Base-by-base conservation (phyloP, 2,329 filamentous ascomycete species). In the Westerdykella sp. region DNA sequence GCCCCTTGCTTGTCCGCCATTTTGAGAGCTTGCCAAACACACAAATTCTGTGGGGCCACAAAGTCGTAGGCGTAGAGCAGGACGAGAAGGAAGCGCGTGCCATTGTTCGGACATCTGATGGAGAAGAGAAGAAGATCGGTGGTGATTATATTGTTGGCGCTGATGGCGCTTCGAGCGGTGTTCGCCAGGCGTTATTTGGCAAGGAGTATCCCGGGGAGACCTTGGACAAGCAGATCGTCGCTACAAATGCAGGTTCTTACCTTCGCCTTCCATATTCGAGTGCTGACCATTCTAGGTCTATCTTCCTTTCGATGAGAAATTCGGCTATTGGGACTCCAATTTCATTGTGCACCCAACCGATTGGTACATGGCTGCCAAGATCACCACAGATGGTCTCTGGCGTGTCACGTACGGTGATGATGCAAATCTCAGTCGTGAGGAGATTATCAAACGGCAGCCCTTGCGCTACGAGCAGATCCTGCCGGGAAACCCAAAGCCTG, bases 361-460 rank as follows among this genome's bases (percentile, higher is more conserved):
- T 53, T 83, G 77, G 61, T 69, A 78, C 66, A 80, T 83, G 78
- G 78, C 77, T 2, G 79, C 80, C 2, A 74, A 70, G 34, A 77
- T 84, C 48, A 78, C 74, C 1, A 66, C 64, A 2, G 78, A 82
- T 42, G 78, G 78, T 0, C 62, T 84, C 9, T 84, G 80, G 67
- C 75, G 80, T 12, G 75, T 84, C 30, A 80, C 80, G 0, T 84
- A 84, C 52, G 79, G 78, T 41, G 81, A 84, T 50, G 65, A 64
- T 1, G 67, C 72, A 0, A 74, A 73, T 2, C 68, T 83, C 11
- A 73, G 71, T 0, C 65, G 58, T 30, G 77, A 80, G 10, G 69
- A 83, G 57, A 70, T 80, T 42, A 60, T 70, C 22, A 69, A 68
- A 21, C 71, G 79, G 5, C 78, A 79, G 49, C 72, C 76, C 2